These are phyloP conservation scores for Metarhizium guizhouense DNA, from an alignment of 2,329 filamentous ascomycete species.

Conservation along the genomic window DNA sequence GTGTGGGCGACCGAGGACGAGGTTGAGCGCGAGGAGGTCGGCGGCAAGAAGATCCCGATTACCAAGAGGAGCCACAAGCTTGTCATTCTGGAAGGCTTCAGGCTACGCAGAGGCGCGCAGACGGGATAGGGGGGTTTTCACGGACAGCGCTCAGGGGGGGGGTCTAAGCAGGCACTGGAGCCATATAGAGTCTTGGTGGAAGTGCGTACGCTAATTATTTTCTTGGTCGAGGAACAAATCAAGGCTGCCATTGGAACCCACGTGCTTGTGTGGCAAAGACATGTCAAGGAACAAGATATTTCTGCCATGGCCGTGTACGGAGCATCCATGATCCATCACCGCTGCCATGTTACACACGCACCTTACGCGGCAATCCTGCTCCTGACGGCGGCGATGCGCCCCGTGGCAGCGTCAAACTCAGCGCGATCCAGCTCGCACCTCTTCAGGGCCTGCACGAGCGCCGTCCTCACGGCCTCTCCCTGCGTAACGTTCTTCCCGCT, in stretches of 20 bases:
- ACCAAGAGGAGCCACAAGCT: constrained; percentile 11
- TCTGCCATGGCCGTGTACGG: too few relatives aligned
- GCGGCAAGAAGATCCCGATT: constrained; percentile 8
- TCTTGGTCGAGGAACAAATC: too few relatives aligned
- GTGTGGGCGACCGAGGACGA: constrained; percentile 22
- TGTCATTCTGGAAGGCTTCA: constrained; percentile 15
- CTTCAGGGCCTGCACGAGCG: constrained; percentile 7
- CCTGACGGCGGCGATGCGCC: constrained; percentile 9
- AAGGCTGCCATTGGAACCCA: too few relatives aligned
- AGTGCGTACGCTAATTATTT: too few relatives aligned
- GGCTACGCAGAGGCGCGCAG: neutral
- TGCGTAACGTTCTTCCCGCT: constrained; percentile 10
- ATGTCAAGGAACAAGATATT: too few relatives aligned
- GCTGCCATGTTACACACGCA: too few relatives aligned
- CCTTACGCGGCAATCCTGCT: neutral
- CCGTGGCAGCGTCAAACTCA: constrained; percentile 11
- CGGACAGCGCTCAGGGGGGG: too few relatives aligned
- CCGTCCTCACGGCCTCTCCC: constrained; percentile 9
- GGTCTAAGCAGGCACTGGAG: too few relatives aligned
- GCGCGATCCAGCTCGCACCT: constrained; percentile 3
- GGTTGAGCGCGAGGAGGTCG: constrained; percentile 10
- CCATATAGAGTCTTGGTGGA: too few relatives aligned
- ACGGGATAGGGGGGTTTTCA: too few relatives aligned
- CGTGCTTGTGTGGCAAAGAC: too few relatives aligned
- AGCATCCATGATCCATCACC: too few relatives aligned